Base-by-base conservation (phyloP, 2,329 filamentous ascomycete species). In the Arthrinium phaeospermum region DNA sequence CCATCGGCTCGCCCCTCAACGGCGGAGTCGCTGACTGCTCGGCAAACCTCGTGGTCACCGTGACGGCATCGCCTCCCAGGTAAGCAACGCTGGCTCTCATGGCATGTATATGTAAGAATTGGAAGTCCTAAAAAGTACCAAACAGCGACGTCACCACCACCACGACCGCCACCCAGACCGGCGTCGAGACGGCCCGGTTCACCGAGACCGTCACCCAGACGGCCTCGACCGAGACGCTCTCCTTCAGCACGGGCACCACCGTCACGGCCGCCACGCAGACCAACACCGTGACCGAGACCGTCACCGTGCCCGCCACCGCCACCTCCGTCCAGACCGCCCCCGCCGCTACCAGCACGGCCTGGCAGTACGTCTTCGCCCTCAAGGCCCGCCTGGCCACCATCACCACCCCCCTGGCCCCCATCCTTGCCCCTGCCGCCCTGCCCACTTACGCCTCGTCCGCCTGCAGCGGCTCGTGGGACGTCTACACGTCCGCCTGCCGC, bases 271-370 rank as follows among this genome's bases (percentile, higher is more conserved):
- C 19, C 4, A 47, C 16, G 3, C 19, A 47, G 4, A 47, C 45
- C 45, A 47, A 47, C 44, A 67, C 44, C 13, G 67, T 71, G 4
- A 72, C 67, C 22, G 67, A 75, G 67, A 22, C 73, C 41, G n/a
- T 57, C n/a, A 68, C 64, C 6, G 68, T 73, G 1, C 73, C 72
- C 44, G 64, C 69, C 16, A 73, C 69, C 41, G 45, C 68, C 24
- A 49, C 71, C n/a, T 67, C 19, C 16, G 5, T 47, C 45, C 16
- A 22, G 45, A 22, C 45, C 45, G 45, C 19, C 5, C 16, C 45
- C 14, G 4, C 45, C 45, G 14, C 16, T 16, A 46, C 45, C 16
- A 22, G 2, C 45, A 46, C 45, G 45, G 5, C 45, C 45, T 46
- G 14, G 2, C 4, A 19, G 12, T 46, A 46, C 45, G 1, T 19